Evolutionary conservation across 192 early-diverging fungal species (phyloP), one percentile per base, ranked within the genome.

Genomic region (Phycomyces blakesleeanus): DNA sequence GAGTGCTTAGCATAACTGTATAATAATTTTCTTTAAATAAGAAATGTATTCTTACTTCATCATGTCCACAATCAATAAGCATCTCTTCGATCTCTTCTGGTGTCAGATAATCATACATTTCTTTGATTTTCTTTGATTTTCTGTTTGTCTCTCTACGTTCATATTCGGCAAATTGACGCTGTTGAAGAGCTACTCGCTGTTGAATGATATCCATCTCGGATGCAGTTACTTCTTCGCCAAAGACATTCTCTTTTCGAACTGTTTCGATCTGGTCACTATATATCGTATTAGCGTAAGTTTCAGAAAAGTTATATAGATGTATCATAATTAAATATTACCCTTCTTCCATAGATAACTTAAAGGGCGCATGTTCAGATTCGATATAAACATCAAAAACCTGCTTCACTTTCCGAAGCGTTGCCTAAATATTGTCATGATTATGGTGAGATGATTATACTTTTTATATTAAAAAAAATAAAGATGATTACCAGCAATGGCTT

Each of bases 181-280:
- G 95, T 66, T 96, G 93, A 51, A 97, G 79, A 18, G 89, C 92
- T 11, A 97, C 89, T 7, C 93, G 83, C 73, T 93, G 85, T 67
- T 93, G 82, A 73, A 97, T 97, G 64, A 97, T 92, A 50, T 83
- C 83, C 85, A 85, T 84, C 71, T 97, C 95, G 42, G 89, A 86
- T 66, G 90, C 89, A 0, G 95, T 97, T 25, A 95, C 87, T 73
- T 94, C 91, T 56, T 94, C 85, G 64, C 87, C 80, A 75, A 97
- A 97, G 1, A 97, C 86, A 40, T 90, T 87, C 60, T 92, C 89
- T 69, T 94, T 95, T 42, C 89, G 85, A 55, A 91, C 82, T 10
- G 79, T 86, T 68, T 82, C 84, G 68, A 92, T 90, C 37, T 76
- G 76, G 27, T 88, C 85, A 74, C 90, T 91, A 22, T 8, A 24